Conservation (phyloP, 257 asterid species). For the Solanum sitiens region DNA sequence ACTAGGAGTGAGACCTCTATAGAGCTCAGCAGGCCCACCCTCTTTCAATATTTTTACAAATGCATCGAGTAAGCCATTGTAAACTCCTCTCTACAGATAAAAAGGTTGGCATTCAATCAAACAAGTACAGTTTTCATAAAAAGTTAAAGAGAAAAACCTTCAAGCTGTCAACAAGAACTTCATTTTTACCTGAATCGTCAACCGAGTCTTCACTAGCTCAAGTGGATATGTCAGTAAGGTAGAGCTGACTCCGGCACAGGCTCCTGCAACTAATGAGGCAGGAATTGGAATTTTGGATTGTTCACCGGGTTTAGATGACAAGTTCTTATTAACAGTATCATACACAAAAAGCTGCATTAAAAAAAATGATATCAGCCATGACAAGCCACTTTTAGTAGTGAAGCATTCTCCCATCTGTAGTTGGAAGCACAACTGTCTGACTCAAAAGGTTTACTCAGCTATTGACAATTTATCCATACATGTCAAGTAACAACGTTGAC, state of each 20-base stretch:
- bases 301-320: conserved; percentile 63
- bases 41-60: conserved; percentile 73
- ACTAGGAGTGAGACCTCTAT: conserved; percentile 86
- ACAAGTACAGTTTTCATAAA: not conserved
- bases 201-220: conserved; percentile 85
- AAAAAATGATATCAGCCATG: not conserved
- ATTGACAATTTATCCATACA: not conserved
- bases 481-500: not conserved
- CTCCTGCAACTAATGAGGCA: conserved; percentile 85
- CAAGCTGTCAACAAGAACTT: not conserved
- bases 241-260: conserved; percentile 95
- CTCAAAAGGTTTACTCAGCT: not conserved
- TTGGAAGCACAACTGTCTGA: not conserved
- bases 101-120: not conserved
- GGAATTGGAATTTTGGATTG: conserved; percentile 57
- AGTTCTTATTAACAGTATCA: conserved; percentile 76
- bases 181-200: conserved; percentile 72
- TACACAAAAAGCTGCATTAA: conserved; percentile 63
- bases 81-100: conserved; percentile 55
- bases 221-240: conserved; percentile 89
- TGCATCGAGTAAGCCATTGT: conserved; percentile 68
- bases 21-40: conserved; percentile 84
- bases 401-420: not conserved
- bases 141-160: not conserved
- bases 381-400: not conserved